phyloP scores from a whole-genome alignment of 495 filamentous ascomycete species.

The Glutinoglossum americanum region DNA sequence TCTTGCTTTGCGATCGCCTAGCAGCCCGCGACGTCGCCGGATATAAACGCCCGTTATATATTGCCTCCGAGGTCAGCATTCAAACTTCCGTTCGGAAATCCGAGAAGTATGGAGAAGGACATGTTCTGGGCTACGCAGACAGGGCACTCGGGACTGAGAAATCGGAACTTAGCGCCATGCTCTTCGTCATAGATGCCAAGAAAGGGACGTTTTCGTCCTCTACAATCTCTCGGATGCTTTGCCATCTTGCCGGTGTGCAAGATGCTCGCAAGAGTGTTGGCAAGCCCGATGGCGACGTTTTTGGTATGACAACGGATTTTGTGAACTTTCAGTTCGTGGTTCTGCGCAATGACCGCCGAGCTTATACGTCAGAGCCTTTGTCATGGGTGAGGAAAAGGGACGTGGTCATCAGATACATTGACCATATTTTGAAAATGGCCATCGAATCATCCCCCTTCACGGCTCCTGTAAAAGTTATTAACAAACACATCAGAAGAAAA shows the following conservation, averaged over 20 bases:
- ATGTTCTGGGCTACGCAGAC: not conserved
- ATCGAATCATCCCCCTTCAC: not conserved
- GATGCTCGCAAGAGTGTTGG: not conserved
- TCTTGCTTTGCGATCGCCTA: not conserved
- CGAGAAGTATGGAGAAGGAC: too few species aligned
- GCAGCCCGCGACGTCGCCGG: too few species aligned
- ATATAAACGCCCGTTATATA: too few species aligned
- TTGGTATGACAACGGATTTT: not conserved
- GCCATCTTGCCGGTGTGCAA: not conserved
- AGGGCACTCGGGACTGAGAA: not conserved
- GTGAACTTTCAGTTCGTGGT: not conserved
- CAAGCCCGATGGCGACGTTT: not conserved
- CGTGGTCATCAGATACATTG: not conserved
- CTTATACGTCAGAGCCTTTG: not conserved
- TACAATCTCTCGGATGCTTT: not conserved
- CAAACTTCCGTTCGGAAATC: not conserved
- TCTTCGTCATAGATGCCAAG: not conserved
- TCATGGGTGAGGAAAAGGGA: not conserved
- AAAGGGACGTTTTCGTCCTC: not conserved
- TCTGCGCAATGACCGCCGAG: not conserved
- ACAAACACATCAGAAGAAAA: not conserved
- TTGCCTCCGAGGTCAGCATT: not conserved
- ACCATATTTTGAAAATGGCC: not conserved
- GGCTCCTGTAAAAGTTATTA: not conserved
- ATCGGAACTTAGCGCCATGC: not conserved